Base-by-base conservation (phyloP, 306 rosid species). In the Adenanthera pavonina region DNA sequence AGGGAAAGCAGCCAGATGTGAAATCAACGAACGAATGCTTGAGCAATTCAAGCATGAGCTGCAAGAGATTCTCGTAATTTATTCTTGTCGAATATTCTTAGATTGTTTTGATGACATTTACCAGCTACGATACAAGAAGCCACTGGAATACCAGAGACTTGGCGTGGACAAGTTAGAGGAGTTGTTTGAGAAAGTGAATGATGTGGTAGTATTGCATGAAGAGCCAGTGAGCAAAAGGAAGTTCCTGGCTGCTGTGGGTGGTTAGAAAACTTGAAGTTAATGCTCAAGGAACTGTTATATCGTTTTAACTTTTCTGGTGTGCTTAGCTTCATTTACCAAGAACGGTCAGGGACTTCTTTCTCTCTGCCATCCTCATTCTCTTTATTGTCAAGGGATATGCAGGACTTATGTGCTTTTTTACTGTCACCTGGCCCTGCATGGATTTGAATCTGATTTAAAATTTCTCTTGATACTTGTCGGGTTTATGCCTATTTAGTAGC, bases 51-150 rank as follows among this genome's bases (percentile, higher is more conserved):
- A 90, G 81, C 80, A 84, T 41, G 96, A 95, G 87, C 86, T 95
- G 80, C 98, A 92, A 72, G 98, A 95, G 92, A 93, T 93, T 82
- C 90, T 93, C 4, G 99, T 95, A 44, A 92, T 97, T 89, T 95
- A 92, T 86, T 95, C 99, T 30, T 90, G 96, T 80, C 83, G 85
- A 76, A 92, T 95, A 79, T 83, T 83, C 86, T 57, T 93, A 38
- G 95, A 92, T 75, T 87, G 84, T 81, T 95, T 95, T 14, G 96
- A 92, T 89, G 91, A 71, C 10, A 83, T 95, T 84, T 95, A 95
- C 84, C 70, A 75, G 82, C 98, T 90, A 69, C 84, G 99, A 51
- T 93, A 95, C 96, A 95, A 95, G 89, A 93, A 84, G 82, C 80
- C 85, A 9, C 84, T 93, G 82, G 94, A 93, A 73, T 92, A 81